Evolutionary conservation across 2,329 filamentous ascomycete species (phyloP), one percentile per base, ranked within the genome.

Genomic region (Neoscytalidium dimidiatum): DNA sequence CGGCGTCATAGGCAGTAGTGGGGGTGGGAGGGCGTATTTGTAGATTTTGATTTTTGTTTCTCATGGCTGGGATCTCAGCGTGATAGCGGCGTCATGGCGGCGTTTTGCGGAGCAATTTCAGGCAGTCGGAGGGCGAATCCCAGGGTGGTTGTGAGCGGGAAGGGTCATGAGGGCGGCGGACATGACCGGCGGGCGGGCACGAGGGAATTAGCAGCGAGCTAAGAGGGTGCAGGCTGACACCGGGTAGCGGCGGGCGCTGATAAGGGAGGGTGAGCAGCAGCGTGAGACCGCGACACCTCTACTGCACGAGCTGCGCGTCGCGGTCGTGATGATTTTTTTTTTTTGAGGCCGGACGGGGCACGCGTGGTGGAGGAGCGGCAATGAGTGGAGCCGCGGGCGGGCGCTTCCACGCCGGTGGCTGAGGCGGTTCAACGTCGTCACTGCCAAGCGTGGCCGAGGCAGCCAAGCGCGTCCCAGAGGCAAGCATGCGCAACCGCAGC

Each of bases 391-490:
- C 19, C 4, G 52, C 6, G n/a, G 19, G 9, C 23, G 33, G 23
- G 52, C 11, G 28, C 7, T n/a, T 13, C 3, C 29, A 31, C n/a
- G 49, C 19, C 28, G 23, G 53, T 44, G 53, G 53, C 53, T 58
- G 53, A 58, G 53, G 51, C 51, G 11, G 3, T 9, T 9, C 38
- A 46, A 31, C 56, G 48, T 53, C 61, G 61, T 63, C 61, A 63
- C 61, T 29, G 61, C 61, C 61, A 63, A 63, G 61, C 61, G 61
- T 11, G 31, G 31, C 51, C 51, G 33, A 56, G 51, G 46, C 60
- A 51, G 56, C 56, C 56, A 60, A 60, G 56, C 38, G 29, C 38
- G 44, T 35, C 19, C n/a, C 29, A 62, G 58, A 44, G 21, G 4
- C 19, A 26, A 19, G 48, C 61, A 52, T 19, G 48, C 31, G 61